Percentiles rank a stretch among this genome's conserved stretches.
These are phyloP conservation scores for Arachnopeziza araneosa DNA, from an alignment of 2,329 filamentous ascomycete species.

Conservation along the genomic window DNA sequence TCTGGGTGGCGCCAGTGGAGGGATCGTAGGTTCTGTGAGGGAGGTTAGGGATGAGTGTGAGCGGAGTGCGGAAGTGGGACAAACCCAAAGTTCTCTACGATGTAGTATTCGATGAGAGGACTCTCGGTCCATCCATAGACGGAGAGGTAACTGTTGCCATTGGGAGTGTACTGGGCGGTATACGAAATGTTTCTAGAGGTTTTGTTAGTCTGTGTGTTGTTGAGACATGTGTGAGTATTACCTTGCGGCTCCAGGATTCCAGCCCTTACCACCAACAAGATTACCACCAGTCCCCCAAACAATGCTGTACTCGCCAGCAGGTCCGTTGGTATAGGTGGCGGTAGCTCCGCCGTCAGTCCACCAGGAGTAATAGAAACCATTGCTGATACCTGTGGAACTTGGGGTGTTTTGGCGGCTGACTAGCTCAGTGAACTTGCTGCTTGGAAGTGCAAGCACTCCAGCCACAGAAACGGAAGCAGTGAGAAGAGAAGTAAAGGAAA, in stretches of 20 bases:
- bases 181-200: neutral
- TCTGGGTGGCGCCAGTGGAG: slow-evolving; percentile 40
- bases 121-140: slow-evolving; percentile 3
- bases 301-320: slow-evolving; percentile 44
- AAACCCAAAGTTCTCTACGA: neutral
- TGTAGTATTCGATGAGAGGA: slow-evolving; percentile 6
- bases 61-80: neutral
- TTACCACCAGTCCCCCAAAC: slow-evolving; percentile 43
- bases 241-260: slow-evolving; percentile 35
- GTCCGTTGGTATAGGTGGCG: slow-evolving; percentile 50
- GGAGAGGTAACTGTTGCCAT: slow-evolving; percentile 27
- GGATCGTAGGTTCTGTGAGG: slow-evolving; percentile 36
- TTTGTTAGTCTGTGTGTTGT: neutral
- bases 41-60: neutral
- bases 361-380: slow-evolving; percentile 56
- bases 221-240: slow-evolving; percentile 3
- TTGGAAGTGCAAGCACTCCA: slow-evolving; percentile 9
- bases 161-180: neutral
- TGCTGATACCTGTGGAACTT: slow-evolving; percentile 45
- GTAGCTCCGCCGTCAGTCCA: slow-evolving; percentile 47
- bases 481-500: slow-evolving; percentile 17
- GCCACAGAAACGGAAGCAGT: slow-evolving; percentile 7
- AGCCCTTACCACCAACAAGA: slow-evolving; percentile 47
- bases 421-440: slow-evolving; percentile 2
- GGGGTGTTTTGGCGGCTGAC: slow-evolving; percentile 29